phyloP scores from a whole-genome alignment of 2,329 filamentous ascomycete genomes.

The Zymoseptoria passerinii region DNA sequence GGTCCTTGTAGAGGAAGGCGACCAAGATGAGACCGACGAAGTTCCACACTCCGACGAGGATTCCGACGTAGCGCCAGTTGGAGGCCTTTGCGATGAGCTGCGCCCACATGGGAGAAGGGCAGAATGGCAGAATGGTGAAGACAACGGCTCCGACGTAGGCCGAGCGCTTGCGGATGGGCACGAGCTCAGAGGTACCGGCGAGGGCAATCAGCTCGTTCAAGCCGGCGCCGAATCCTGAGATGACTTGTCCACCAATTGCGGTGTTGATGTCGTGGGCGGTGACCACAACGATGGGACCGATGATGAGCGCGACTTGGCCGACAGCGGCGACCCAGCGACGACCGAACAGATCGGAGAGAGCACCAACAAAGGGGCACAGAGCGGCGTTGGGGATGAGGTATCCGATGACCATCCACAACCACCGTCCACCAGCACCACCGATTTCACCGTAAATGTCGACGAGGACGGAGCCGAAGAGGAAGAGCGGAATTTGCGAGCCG shows the following conservation, averaged over 20 bases:
- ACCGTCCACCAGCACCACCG: slow-evolving; percentile 44
- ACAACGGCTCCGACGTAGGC: slow-evolving; percentile 54
- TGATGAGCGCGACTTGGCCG: slow-evolving; percentile 46
- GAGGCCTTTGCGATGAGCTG: slow-evolving; percentile 46
- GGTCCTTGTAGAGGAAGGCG: slow-evolving; percentile 47
- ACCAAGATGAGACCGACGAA: slow-evolving; percentile 45
- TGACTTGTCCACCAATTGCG: slow-evolving; percentile 54
- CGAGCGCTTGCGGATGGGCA: slow-evolving; percentile 56
- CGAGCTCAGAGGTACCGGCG: slow-evolving; percentile 60
- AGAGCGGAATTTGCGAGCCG: slow-evolving; percentile 52
- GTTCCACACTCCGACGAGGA: slow-evolving; percentile 46
- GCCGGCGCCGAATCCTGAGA: slow-evolving; percentile 58
- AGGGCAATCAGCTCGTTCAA: slow-evolving; percentile 62
- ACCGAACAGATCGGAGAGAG: slow-evolving; percentile 55
- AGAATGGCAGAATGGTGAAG: slow-evolving; percentile 56
- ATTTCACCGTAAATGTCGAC: slow-evolving; percentile 51
- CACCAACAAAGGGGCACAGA: slow-evolving; percentile 57
- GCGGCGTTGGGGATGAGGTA: slow-evolving; percentile 51
- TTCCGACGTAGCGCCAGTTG: slow-evolving; percentile 50
- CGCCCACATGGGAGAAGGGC: slow-evolving; percentile 53
- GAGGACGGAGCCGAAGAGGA: slow-evolving; percentile 36
- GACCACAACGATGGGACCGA: slow-evolving; percentile 53
- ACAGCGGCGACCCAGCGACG: slow-evolving; percentile 52
- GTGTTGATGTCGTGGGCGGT: slow-evolving; percentile 52
- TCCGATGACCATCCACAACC: slow-evolving; percentile 41